Base-by-base conservation (phyloP, 192 early-diverging fungal genomes). In the Rhizophagus clarus region DNA sequence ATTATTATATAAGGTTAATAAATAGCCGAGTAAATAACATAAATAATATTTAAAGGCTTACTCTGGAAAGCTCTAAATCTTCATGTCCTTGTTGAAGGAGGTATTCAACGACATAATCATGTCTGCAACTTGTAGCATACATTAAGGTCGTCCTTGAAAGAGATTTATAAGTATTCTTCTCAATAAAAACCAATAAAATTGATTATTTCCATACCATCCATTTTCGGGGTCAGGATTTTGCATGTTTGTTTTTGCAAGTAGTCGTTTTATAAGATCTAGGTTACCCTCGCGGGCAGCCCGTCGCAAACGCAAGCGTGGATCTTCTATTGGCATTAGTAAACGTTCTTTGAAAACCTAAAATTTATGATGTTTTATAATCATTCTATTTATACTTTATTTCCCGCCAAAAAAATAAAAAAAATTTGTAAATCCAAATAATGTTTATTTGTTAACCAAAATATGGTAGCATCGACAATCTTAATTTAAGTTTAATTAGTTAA, bases 161-260 rank as follows among this genome's bases (percentile, higher is more conserved):
- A 29, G 26, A 22, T 71, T 34, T 34, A 22, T n/a, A 5, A 71
- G 31, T 34, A 42, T 71, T 71, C 5, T 37, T n/a, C 9, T 14
- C 17, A n/a, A 11, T 31, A 40, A 71, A 10, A 32, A 24, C 42
- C 17, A 40, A 71, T 28, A 26, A n/a, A 11, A 72, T 61, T 20
- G 4, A 2, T 26, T 40, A 12, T n/a, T 26, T 61, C 63, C 63
- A 37, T 77, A 77, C 76, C 76, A 77, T 32, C 76, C 76, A 67
- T 77, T 77, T 37, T 67, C 63, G 15, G 76, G 64, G 37, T 77
- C 76, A 6, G 62, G 76, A 77, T 77, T 77, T 56, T 77, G 76
- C 40, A 77, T 29, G 66, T 67, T 67, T 17, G 63, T 67, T 49
- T 77, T 77, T 4, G 61, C 15, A 34, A 42, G 32, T 24, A 77